Conservation (phyloP, 2,329 filamentous ascomycete genomes). For the Fusarium incarnatum region DNA sequence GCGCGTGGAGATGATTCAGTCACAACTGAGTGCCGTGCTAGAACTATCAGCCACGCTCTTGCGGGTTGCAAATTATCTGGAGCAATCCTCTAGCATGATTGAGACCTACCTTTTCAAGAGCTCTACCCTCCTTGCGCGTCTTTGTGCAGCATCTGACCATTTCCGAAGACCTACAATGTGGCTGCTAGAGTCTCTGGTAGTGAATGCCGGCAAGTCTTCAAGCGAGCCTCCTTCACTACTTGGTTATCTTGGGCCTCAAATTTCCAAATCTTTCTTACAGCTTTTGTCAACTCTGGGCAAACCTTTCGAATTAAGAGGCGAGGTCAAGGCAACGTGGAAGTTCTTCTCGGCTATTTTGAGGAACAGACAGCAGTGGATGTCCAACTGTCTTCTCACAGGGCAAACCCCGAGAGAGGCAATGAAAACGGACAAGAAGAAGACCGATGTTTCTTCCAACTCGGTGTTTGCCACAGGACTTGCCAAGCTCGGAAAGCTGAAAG, state of each 20-base stretch:
- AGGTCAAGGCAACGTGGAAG: slow-evolving; percentile 81
- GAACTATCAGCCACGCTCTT: slow-evolving; percentile 76
- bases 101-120: slow-evolving; percentile 85
- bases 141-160: slow-evolving; percentile 76
- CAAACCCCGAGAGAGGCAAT: slow-evolving; percentile 83
- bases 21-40: slow-evolving; percentile 74
- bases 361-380: slow-evolving; percentile 95
- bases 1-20: slow-evolving; percentile 65
- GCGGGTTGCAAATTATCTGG: slow-evolving; percentile 74
- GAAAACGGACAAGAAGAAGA: slow-evolving; percentile 65
- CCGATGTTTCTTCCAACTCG: slow-evolving; percentile 66
- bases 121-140: slow-evolving; percentile 78
- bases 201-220: slow-evolving; percentile 71
- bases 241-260: slow-evolving; percentile 84
- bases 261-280: slow-evolving; percentile 85
- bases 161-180: slow-evolving; percentile 75
- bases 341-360: slow-evolving; percentile 88
- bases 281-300: slow-evolving; percentile 81
- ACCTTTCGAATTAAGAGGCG: slow-evolving; percentile 73
- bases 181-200: slow-evolving; percentile 79
- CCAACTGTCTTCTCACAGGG: slow-evolving; percentile 90
- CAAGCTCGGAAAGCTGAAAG: slow-evolving; percentile 73
- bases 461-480: slow-evolving; percentile 81
- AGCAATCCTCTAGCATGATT: slow-evolving; percentile 72
- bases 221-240: slow-evolving; percentile 94